Evolutionary conservation across 2,329 filamentous ascomycete species (phyloP), one percentile per base, ranked within the genome.

Genomic region (Colletotrichum simmondsii): DNA sequence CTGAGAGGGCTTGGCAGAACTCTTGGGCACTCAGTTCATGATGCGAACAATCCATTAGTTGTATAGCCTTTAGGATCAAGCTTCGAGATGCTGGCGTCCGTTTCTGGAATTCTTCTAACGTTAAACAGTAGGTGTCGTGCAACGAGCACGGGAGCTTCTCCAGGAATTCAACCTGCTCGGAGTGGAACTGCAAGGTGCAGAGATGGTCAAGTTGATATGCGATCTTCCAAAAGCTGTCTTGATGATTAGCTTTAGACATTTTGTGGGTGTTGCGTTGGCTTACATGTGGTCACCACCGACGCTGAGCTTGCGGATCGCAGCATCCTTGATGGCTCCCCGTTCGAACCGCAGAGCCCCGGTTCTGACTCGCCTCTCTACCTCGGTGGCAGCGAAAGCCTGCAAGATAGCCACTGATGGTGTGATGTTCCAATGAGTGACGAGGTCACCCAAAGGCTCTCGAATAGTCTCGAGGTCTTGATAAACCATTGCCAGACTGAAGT

Each of bases 1-100:
- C 62, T 3, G 68, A 70, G 10, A 70, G 5, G 2, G 68, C 68
- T 35, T 70, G 68, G 11, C 68, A 70, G 10, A 70, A 19, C 14
- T 70, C 68, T n/a, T 30, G n/a, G 2, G 6, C n/a, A 2, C 24
- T 49, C 3, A 70, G 68, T 1, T 62, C 24, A 1, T 19, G 35
- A 14, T 22, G 24, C 22, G 30, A 32, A 30, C 24, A 32, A 1
- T 32, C 19, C 2, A 30, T n/a, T 8, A 70, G 8, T 0, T 52
- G 5, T 1, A 70, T 8, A 11, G 62, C 11, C 22, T n/a, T 42
- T 24, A 60, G 62, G 2, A 70, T 28, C 14, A 70, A 10, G 11
- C 14, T 37, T 12, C 22, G 6, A 6, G 62, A 53, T 2, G 30
- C 32, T 7, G 42, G 19, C 4, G 5, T 2, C 0, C 30, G 11